Percentiles rank a stretch among this genome's conserved stretches.
These are phyloP conservation scores for Pythium folliculosum DNA, from an alignment of 352 stramenopile species.

Conservation along the genomic window DNA sequence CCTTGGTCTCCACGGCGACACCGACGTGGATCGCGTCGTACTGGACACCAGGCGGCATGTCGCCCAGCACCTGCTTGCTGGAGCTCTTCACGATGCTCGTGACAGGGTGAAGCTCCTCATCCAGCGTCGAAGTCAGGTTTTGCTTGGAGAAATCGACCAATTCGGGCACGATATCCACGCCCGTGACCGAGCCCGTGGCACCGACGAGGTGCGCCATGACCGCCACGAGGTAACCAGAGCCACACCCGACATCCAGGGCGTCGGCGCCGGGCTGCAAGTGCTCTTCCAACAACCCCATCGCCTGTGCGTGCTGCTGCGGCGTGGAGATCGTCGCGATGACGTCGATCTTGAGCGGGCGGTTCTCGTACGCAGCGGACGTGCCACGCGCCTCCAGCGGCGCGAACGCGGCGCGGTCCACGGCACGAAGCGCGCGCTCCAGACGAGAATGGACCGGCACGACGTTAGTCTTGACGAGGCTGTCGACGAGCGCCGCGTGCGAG, in stretches of 20 bases:
- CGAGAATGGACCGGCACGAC: conserved; percentile 55
- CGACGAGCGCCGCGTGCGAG: conserved; percentile 64
- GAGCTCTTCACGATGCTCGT: conserved; percentile 48
- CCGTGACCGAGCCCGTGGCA: conserved; percentile 47
- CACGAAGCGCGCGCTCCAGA: conserved; percentile 61
- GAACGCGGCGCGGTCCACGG: conserved; percentile 70
- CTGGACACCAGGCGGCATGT: conserved; percentile 29
- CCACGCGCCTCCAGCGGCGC: conserved; percentile 35
- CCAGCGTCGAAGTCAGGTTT: conserved; percentile 59
- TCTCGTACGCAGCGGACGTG: conserved; percentile 56
- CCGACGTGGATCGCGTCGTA: conserved; percentile 85
- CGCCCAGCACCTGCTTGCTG: conserved; percentile 44
- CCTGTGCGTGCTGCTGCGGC: conserved; percentile 83
- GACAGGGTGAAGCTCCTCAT: conserved; percentile 36
- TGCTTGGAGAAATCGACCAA: conserved; percentile 65
- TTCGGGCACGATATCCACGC: conserved; percentile 80
- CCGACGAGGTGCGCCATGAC: conserved; percentile 79
- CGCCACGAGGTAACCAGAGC: conserved; percentile 80
- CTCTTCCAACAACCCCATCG: conserved; percentile 61
- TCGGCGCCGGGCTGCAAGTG: conserved; percentile 65
- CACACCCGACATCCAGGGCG: conserved; percentile 75
- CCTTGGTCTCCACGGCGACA: conserved; percentile 78
- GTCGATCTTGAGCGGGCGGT: conserved; percentile 77
- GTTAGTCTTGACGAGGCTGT: conserved; percentile 79
- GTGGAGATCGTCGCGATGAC: conserved; percentile 85